Conservation (phyloP, 306 rosid genomes). For the Pterocarpus macrocarpus region DNA sequence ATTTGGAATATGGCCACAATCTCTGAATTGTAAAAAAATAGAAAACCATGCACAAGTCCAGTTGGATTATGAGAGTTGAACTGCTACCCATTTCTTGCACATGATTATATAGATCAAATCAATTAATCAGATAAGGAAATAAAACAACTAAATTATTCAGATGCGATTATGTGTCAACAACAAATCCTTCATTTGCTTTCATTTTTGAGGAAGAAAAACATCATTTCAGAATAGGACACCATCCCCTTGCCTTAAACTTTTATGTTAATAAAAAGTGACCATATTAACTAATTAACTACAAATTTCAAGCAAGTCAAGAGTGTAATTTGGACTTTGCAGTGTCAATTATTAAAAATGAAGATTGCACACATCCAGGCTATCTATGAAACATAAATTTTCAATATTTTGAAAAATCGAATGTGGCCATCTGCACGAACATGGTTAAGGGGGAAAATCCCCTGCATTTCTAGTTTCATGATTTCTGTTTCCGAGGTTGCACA, state of each 20-base stretch:
- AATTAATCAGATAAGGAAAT: conserved; percentile 7
- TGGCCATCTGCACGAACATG: background rate
- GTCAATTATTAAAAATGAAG: background rate
- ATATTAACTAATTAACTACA: too few relatives aligned
- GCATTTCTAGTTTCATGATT: background rate
- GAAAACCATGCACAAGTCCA: background rate
- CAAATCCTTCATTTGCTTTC: conserved; percentile 3
- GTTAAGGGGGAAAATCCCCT: background rate
- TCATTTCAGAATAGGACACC: background rate
- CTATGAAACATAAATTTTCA: conserved; percentile 3
- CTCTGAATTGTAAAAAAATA: background rate
- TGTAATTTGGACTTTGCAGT: background rate
- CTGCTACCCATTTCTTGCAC: conserved; percentile 22
- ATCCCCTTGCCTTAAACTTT: background rate
- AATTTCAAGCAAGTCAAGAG: conserved; percentile 4
- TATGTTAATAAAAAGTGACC: background rate
- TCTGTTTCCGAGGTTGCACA: background rate
- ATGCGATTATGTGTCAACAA: background rate
- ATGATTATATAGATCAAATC: background rate
- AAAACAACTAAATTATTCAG: background rate
- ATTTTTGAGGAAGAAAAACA: conserved; percentile 8
- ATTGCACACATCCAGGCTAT: background rate
- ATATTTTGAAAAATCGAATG: conserved; percentile 1
- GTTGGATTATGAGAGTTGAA: conserved; percentile 3
- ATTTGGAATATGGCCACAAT: background rate